A percentile compares a stretch with the other conserved stretches of the same genome.
Evolutionary conservation across 2,329 filamentous ascomycete species (phyloP).

Genomic region (Venturia pyrina): DNA sequence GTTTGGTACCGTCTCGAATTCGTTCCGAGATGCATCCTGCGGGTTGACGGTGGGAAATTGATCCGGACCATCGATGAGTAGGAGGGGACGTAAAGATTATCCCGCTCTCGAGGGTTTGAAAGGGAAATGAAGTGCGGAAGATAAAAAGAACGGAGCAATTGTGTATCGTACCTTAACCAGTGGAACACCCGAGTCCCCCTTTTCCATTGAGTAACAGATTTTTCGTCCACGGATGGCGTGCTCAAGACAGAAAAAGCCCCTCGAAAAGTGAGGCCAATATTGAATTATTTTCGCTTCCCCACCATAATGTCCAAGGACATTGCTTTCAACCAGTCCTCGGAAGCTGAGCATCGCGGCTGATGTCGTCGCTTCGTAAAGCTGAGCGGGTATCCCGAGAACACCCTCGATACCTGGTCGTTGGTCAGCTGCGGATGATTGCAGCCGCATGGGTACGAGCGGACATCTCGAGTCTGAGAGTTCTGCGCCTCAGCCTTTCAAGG

Average conservation of each 20-base stretch:
- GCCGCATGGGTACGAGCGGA: background rate
- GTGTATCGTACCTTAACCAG: too few relatives aligned
- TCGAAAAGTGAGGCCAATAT: background rate
- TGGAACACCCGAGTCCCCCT: too few relatives aligned
- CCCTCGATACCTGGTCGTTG: background rate
- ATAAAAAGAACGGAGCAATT: too few relatives aligned
- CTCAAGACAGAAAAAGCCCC: background rate
- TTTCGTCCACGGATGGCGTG: too few relatives aligned
- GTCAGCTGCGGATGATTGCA: background rate
- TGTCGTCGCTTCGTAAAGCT: background rate
- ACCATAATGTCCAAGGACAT: background rate
- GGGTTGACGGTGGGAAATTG: too few relatives aligned
- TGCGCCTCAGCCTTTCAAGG: background rate
- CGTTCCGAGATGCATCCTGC: too few relatives aligned
- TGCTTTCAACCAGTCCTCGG: background rate
- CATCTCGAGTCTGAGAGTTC: background rate
- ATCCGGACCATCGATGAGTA: too few relatives aligned
- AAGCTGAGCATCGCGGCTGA: background rate
- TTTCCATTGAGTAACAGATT: too few relatives aligned
- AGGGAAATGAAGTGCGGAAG: background rate
- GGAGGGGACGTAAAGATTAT: too few relatives aligned
- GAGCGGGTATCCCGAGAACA: background rate
- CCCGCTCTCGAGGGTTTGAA: too few relatives aligned
- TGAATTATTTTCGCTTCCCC: background rate
- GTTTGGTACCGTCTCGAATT: background rate